Percentiles rank a stretch among this genome's conserved stretches.
phyloP scores from a whole-genome alignment of 805 yeast genomes.

The Yamadazyma ubonensis region DNA sequence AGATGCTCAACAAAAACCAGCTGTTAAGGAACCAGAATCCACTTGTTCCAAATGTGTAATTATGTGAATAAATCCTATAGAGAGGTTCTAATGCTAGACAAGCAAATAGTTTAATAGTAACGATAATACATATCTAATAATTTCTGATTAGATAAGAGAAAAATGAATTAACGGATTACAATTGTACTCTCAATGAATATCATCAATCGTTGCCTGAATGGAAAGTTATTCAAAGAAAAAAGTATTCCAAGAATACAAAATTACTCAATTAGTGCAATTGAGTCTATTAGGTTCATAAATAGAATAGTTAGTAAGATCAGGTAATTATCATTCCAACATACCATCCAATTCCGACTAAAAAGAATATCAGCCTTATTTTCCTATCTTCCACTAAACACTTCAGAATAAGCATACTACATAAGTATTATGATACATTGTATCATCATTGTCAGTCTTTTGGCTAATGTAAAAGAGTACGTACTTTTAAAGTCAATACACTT shows the following conservation, averaged over 20 bases:
- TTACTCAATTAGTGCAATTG: no score
- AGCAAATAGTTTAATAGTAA: not conserved
- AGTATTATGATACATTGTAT: conserved; percentile 1
- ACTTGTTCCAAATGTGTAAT: conserved; percentile 21
- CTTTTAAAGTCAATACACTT: not conserved
- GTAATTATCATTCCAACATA: conserved; percentile 1
- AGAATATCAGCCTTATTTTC: conserved; percentile 6
- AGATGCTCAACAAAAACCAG: conserved; percentile 17
- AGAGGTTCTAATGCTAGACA: no score
- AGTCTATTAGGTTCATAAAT: no score
- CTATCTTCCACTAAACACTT: conserved; percentile 6
- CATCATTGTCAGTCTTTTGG: conserved; percentile 8
- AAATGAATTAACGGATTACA: no score
- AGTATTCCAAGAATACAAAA: no score
- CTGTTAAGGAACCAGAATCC: conserved; percentile 16
- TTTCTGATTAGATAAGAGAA: no score
- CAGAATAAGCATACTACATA: conserved; percentile 4
- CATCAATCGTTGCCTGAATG: no score
- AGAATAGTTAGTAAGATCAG: conserved; percentile 1
- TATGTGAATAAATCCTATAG: conserved; percentile 19
- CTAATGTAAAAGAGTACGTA: conserved; percentile 2
- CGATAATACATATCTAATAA: no score
- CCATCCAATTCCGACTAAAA: conserved; percentile 12
- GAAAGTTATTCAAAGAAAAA: no score
- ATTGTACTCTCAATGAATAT: no score